Evolutionary conservation across 2,329 filamentous ascomycete species (phyloP), one percentile per base, ranked within the genome.

Genomic region (Diaporthe batatas): DNA sequence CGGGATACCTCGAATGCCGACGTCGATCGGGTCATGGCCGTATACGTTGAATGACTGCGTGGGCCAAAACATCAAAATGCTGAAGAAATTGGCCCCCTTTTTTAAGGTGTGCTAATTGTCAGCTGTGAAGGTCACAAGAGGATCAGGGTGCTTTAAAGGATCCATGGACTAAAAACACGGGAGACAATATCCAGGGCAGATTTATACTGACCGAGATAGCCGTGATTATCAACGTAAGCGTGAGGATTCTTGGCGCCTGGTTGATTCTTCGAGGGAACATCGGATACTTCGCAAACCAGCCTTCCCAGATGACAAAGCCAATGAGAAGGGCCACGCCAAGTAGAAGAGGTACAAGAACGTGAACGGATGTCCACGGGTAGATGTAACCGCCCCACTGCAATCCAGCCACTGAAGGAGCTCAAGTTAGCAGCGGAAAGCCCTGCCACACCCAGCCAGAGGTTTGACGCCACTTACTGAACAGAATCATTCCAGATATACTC

Each of bases 31-130:
- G 75, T 92, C 89, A 75, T 92, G 89, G 8, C 89, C 89, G 77
- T 91, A 92, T 12, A 91, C 87, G 75, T 91, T 91, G 81, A 89
- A 91, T 1, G 88, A 86, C 79, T 92, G 87, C 0, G 89, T 90
- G 6, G 89, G 89, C 90, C 90, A 92, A 79, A 92, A 90, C 78
- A 88, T 83, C 36, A 89, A 78, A 18, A 87, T 81, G 0, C 86
- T 86, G 77, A 89, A 88, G 80, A 89, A 90, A 77, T 90, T 90
- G 73, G 87, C 86, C 5, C 89, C 89, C 0, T 55, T 39, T 39
- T 10, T 12, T 39, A 32, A 32, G 5, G 42, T 21, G 42, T 44
- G 42, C 21, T n/a, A 47, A 6, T 47, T 47, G 16, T 21, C 18
- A 21, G 44, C 8, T 47, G 18, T 18, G 44, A 47, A 47, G 2